Evolutionary conservation across 768 basidiomycete species (phyloP), one percentile per base, ranked within the genome.

Genomic region (Boletus vermiculosoides): DNA sequence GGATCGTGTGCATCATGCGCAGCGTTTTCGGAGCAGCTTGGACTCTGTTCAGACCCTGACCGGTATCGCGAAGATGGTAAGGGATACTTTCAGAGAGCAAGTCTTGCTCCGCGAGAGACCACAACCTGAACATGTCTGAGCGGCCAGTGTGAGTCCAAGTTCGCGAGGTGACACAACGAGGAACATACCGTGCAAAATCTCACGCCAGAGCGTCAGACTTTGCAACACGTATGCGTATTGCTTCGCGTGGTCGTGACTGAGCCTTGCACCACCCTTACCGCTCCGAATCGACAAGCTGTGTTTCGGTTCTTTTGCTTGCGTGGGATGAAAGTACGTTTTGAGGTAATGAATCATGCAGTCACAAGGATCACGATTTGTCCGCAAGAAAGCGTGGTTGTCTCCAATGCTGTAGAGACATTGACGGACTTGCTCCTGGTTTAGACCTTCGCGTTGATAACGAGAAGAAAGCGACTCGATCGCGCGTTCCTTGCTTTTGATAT

Each of bases 21-120:
- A 90, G 85, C 3, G 92, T 94, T 71, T 92, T 93, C 13, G 92
- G 92, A 3, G 92, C 83, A 0, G 85, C 83, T 68, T 93, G 92
- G 12, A 94, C 90, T 45, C 92, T 87, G 73, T 94, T 94, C 52
- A 94, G 78, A n/a, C 92, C 92, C 65, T 94, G 92, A 28, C 92
- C 92, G 0, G 92, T 94, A 68, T 94, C 92, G 30, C 92, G 85
- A 39, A 94, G 78, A 31, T 92, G 87, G 69, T 94, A 94, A 4
- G 84, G 68, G 40, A 87, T 76, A 22, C 77, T 84, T 65, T 92
- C 85, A 7, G 88, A 85, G n/a, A 94, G 78, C 15, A 94, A 71
- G 62, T 94, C 92, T 58, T 87, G 83, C 66, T 93, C 92, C 0
- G 90, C 83, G 3, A 92, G 76, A 4, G 83, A 87, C 90, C 88